Evolutionary conservation across 345 rosid species (phyloP), one percentile per base, ranked within the genome.

Genomic region (Microthlaspi erraticum): DNA sequence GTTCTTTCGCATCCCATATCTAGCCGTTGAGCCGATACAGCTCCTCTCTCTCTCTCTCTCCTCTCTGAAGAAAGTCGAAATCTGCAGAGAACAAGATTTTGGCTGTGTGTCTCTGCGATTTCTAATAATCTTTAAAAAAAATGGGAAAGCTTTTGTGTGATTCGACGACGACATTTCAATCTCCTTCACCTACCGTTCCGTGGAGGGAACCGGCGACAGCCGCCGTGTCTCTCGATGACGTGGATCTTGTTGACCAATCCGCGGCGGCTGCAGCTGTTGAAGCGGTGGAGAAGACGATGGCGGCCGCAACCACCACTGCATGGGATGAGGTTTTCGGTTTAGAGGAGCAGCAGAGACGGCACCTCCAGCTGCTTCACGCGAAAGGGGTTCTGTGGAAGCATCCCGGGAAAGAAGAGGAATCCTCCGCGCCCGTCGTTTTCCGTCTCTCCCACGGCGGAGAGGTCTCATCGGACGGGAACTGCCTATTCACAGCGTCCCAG

Each of bases 391-490:
- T 95, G 5, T 95, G 99, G 99, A 88, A 88, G 74, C 90, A 85
- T 59, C 98, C 97, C 5, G 77, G 61, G 0, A 76, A 70, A 51
- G 79, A 69, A 38, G 85, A 76, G 2, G 86, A 76, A 9, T 55
- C 68, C n/a, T 82, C 84, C 4, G 29, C 80, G 2, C 83, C 97
- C 26, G 83, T 90, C 18, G 96, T 95, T 33, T 92, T 95, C 81
- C 81, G 83, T 52, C 82, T 92, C 17, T 83, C 96, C 0, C 93
- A 95, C 67, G 99, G 98, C 8, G 99, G 99, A 19, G 97, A 92
- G 45, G 99, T 95, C 2, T 90, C 92, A 18, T 56, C 99, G 12
- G 98, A 95, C 68, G 98, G 99, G 26, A 95, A 95, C 87, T 95
- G 99, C 78, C 78, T 95, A 3, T 95, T 95, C 88, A 92, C 98